A percentile compares a stretch with the other conserved stretches of the same genome.
These are phyloP conservation scores for Cladosporium colombiae DNA, from an alignment of 2,329 filamentous ascomycete genomes.

Conservation along the genomic window DNA sequence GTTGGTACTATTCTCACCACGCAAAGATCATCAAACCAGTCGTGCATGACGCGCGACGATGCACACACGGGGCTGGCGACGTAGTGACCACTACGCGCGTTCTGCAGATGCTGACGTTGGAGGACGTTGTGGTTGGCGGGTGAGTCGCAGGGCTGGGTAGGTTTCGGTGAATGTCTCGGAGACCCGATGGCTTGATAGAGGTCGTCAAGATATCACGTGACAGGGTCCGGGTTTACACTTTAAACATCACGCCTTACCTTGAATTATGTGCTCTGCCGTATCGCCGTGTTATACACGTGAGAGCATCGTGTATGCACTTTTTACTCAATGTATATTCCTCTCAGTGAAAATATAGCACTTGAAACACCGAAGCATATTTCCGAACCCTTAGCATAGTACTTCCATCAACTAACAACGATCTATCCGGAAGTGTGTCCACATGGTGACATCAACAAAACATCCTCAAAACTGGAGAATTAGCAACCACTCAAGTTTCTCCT, in stretches of 20 bases:
- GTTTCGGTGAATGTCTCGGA: constrained; percentile 16
- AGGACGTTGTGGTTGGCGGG: constrained; percentile 15
- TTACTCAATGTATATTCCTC: neutral
- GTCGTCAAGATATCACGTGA: neutral
- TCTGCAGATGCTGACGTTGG: constrained; percentile 13
- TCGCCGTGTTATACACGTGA: neutral
- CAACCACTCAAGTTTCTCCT: neutral
- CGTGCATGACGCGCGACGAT: constrained; percentile 18
- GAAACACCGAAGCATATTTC: neutral
- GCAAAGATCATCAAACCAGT: constrained; percentile 13
- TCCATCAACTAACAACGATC: neutral
- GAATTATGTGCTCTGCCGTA: neutral
- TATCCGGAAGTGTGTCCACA: neutral
- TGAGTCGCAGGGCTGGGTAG: constrained; percentile 17
- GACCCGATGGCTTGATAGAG: constrained; percentile 1
- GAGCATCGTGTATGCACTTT: neutral
- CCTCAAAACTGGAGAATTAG: neutral
- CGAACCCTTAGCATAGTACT: neutral
- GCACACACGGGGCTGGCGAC: constrained; percentile 1
- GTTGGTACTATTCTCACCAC: constrained; percentile 7
- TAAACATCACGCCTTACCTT: neutral
- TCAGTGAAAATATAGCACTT: neutral
- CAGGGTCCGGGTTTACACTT: neutral
- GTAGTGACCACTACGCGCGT: constrained; percentile 16
- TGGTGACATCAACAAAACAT: neutral